phyloP scores from a whole-genome alignment of 805 yeast genomes.

The Lipomyces chichibuensis region DNA sequence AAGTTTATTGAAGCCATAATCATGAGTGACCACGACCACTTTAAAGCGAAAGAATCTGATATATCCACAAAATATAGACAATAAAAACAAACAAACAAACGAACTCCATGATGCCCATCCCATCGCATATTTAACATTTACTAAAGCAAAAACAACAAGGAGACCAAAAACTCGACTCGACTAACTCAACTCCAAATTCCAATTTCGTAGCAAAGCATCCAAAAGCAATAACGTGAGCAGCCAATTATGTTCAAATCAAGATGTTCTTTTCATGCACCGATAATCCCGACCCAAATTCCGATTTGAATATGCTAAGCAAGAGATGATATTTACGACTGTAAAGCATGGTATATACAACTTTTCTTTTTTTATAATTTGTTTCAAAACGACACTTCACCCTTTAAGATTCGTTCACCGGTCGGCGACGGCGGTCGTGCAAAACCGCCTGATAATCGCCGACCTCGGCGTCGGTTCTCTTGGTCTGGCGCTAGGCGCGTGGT shows the following conservation, averaged over 20 bases:
- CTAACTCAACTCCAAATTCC: neutral
- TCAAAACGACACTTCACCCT: constrained; percentile 42
- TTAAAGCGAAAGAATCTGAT: neutral
- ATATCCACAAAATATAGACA: neutral
- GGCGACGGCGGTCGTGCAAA: constrained; percentile 43
- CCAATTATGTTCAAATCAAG: neutral
- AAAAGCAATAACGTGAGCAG: neutral
- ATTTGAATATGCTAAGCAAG: neutral
- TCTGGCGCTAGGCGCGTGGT: constrained; percentile 16
- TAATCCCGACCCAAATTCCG: neutral
- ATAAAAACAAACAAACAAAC: neutral
- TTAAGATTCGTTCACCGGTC: constrained; percentile 44
- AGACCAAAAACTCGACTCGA: neutral
- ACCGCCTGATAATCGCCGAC: constrained; percentile 23
- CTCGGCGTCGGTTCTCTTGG: neutral
- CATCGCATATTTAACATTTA: neutral
- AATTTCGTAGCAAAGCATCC: neutral
- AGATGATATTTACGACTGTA: neutral
- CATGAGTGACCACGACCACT: neutral
- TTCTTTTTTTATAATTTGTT: neutral
- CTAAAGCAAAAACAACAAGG: neutral
- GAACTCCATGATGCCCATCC: neutral
- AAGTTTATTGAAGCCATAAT: neutral
- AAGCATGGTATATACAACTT: neutral
- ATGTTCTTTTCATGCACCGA: neutral